phyloP scores from a whole-genome alignment of 352 stramenopile species.

The Hyaloperonospora brassicae region DNA sequence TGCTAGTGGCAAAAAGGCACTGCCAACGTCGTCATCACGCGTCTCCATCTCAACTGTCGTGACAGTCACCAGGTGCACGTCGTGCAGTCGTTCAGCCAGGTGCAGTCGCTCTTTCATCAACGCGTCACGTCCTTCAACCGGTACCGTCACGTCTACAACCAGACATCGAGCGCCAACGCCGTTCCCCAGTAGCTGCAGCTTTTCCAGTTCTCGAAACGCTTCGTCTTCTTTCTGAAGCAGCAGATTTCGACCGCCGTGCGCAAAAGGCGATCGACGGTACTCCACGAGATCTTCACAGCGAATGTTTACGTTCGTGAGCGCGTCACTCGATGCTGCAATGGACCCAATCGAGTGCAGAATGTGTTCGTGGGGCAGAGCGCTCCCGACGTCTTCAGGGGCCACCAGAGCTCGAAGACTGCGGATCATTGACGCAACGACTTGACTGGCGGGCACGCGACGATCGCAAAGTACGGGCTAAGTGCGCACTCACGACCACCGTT shows the following conservation, averaged over 20 bases:
- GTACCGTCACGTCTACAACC: slow-evolving; percentile 48
- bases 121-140: slow-evolving; percentile 39
- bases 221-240: slow-evolving; percentile 62
- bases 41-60: slow-evolving; percentile 43
- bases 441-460: not conserved
- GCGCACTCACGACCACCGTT: not conserved
- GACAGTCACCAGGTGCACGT: slow-evolving; percentile 41
- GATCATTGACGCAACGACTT: slow-evolving; percentile 30
- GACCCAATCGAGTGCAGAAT: slow-evolving; percentile 36
- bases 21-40: slow-evolving; percentile 9
- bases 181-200: slow-evolving; percentile 14
- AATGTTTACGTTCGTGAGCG: slow-evolving; percentile 18
- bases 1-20: slow-evolving; percentile 8
- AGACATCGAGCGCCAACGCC: slow-evolving; percentile 12
- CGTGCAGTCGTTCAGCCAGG: slow-evolving; percentile 30
- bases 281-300: slow-evolving; percentile 44
- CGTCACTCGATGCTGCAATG: not conserved
- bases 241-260: slow-evolving; percentile 39
- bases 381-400: slow-evolving; percentile 25
- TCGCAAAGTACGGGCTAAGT: slow-evolving; percentile 16
- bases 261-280: slow-evolving; percentile 36
- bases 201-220: slow-evolving; percentile 60
- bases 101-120: slow-evolving; percentile 25
- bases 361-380: slow-evolving; percentile 47
- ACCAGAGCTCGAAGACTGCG: slow-evolving; percentile 42